Conservation (phyloP, 1,284 basidiomycete genomes). For the Boletus mariae region DNA sequence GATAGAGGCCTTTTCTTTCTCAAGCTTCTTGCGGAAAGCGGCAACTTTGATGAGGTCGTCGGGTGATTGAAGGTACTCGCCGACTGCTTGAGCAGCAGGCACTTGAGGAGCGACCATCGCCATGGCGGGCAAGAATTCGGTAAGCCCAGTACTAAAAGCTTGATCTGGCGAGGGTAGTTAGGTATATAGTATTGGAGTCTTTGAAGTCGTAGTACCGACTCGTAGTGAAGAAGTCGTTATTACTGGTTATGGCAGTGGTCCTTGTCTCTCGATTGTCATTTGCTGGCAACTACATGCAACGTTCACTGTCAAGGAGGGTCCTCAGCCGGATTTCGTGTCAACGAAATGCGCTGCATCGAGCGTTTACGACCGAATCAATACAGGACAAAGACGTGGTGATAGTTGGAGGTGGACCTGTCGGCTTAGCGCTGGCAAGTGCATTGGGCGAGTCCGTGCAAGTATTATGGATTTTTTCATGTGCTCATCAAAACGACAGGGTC, state of each 20-base stretch:
- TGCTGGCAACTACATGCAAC: background rate
- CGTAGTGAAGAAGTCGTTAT: too few species aligned
- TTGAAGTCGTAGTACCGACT: too few species aligned
- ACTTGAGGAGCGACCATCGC: constrained; percentile 50
- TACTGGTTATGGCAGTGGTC: background rate
- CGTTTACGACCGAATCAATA: constrained; percentile 17
- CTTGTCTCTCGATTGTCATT: background rate
- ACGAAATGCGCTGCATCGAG: constrained; percentile 5
- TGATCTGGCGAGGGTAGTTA: too few species aligned
- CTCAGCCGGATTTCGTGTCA: constrained; percentile 3
- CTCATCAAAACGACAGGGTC: constrained; percentile 43
- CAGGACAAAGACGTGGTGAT: constrained; percentile 83
- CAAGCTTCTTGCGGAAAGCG: constrained; percentile 88
- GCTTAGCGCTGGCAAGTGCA: constrained; percentile 85
- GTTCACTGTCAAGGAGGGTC: constrained; percentile 9
- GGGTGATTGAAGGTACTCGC: constrained; percentile 86
- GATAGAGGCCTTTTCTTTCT: constrained; percentile 96
- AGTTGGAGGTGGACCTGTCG: constrained; percentile 92
- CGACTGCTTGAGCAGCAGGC: constrained; percentile 79
- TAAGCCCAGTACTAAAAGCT: too few species aligned
- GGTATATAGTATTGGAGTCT: background rate
- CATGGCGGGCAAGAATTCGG: constrained; percentile 12
- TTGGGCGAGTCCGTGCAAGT: constrained; percentile 53
- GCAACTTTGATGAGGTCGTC: constrained; percentile 92
- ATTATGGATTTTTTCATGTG: background rate